These are phyloP conservation scores for Suillus fuscotomentosus DNA, from an alignment of 768 basidiomycete genomes.

Conservation along the genomic window DNA sequence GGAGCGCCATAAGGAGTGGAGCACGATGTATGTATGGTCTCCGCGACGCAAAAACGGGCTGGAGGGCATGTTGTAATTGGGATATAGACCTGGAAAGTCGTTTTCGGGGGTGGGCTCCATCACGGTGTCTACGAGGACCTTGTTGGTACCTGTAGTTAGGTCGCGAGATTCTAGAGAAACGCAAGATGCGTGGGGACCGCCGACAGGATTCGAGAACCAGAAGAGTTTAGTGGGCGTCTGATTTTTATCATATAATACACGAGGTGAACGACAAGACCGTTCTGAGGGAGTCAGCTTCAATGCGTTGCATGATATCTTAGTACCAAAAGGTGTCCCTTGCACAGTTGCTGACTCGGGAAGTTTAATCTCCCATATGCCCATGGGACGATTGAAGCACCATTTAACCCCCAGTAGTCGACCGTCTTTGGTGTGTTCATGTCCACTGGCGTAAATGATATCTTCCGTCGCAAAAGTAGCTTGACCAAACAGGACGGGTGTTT, in stretches of 20 bases:
- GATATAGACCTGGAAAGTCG: slow-evolving; percentile 64
- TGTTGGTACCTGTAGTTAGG: slow-evolving; percentile 21
- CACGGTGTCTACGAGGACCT: slow-evolving; percentile 41
- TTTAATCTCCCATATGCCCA: slow-evolving; percentile 53
- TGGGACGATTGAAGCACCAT: slow-evolving; percentile 58
- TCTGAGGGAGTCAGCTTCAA: slow-evolving; percentile 42
- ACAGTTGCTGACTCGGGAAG: slow-evolving; percentile 19
- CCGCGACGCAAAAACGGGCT: slow-evolving; percentile 37
- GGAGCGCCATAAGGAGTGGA: slow-evolving; percentile 54
- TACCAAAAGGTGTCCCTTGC: slow-evolving; percentile 6
- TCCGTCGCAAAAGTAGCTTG: slow-evolving; percentile 52
- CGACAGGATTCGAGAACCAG: slow-evolving; percentile 54
- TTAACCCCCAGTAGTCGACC: slow-evolving; percentile 58
- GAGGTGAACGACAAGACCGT: slow-evolving; percentile 59
- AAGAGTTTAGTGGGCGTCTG: slow-evolving; percentile 32
- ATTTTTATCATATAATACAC: slow-evolving; percentile 33
- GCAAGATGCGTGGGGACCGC: slow-evolving; percentile 61
- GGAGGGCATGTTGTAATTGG: slow-evolving; percentile 44
- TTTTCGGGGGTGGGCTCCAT: slow-evolving; percentile 29
- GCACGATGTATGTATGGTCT: slow-evolving; percentile 32
- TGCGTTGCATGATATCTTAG: slow-evolving; percentile 18
- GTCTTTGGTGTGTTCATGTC: slow-evolving; percentile 58
- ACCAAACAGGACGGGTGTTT: slow-evolving; percentile 42
- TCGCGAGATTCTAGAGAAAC: slow-evolving; percentile 47
- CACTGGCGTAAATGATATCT: slow-evolving; percentile 52